phyloP scores from a whole-genome alignment of 805 yeast species.

The Wickerhamomyces chaumierensis region DNA sequence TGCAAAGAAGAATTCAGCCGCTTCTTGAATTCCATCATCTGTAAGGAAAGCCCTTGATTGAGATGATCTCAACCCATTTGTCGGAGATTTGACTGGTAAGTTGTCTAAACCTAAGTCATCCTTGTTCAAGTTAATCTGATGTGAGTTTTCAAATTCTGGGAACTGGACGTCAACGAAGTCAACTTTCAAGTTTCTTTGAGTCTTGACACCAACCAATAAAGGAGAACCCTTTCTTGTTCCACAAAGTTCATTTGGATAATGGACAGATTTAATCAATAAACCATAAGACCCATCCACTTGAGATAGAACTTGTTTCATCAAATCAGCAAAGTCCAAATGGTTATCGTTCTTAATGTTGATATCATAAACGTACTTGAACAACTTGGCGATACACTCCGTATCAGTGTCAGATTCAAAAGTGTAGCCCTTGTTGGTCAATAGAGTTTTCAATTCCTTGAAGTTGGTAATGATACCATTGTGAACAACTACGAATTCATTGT shows the following conservation, averaged over 20 bases:
- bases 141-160: constrained; percentile 35
- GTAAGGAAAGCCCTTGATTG: constrained; percentile 95
- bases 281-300: constrained; percentile 98
- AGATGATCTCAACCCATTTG: constrained; percentile 61
- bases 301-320: constrained; percentile 82
- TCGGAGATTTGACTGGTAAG: constrained; percentile 34
- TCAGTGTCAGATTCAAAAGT: constrained; percentile 88
- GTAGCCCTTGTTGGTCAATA: constrained; percentile 70
- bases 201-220: constrained; percentile 90
- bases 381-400: constrained; percentile 94
- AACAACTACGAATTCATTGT: constrained; percentile 79
- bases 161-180: constrained; percentile 98
- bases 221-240: constrained; percentile 99
- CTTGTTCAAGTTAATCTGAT: constrained; percentile 16
- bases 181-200: constrained; percentile 88
- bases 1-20: constrained; percentile 90
- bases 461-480: constrained; percentile 98
- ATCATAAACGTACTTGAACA: constrained; percentile 85
- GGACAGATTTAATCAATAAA: constrained; percentile 79
- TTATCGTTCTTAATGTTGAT: constrained; percentile 59
- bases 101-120: constrained; percentile 22
- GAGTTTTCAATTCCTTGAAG: constrained; percentile 80
- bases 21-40: constrained; percentile 86
- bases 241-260: constrained; percentile 90
- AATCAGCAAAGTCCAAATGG: constrained; percentile 77